A percentile compares a stretch with the other conserved stretches of the same genome.
Conservation (phyloP, 371 early-diverging fungal genomes). For the Syncephalastrum contaminatum region DNA sequence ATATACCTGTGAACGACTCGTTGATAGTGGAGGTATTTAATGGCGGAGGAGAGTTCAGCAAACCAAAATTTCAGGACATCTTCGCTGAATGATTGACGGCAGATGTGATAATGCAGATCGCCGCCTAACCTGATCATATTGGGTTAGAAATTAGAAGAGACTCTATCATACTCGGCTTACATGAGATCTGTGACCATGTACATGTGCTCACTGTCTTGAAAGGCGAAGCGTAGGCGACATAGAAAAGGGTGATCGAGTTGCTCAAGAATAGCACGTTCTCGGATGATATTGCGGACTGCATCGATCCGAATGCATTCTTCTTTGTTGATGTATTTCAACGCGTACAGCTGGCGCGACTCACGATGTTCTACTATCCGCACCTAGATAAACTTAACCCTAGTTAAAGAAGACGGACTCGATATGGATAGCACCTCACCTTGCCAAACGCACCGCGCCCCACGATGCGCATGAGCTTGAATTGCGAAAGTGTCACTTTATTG, state of each 20-base stretch:
- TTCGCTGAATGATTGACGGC: slow-evolving; percentile 67
- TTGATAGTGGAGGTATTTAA: slow-evolving; percentile 77
- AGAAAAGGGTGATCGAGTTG: slow-evolving; percentile 78
- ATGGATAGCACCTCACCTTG: slow-evolving; percentile 49
- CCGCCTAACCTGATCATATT: slow-evolving; percentile 70
- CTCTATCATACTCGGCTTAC: slow-evolving; percentile 29
- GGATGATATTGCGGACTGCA: slow-evolving; percentile 74
- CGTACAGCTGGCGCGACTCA: slow-evolving; percentile 65
- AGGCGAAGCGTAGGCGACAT: slow-evolving; percentile 79
- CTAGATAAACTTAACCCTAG: slow-evolving; percentile 29
- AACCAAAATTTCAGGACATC: slow-evolving; percentile 74
- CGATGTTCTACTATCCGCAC: slow-evolving; percentile 77
- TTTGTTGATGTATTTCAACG: slow-evolving; percentile 85
- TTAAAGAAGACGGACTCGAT: slow-evolving; percentile 10
- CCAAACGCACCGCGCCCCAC: slow-evolving; percentile 80
- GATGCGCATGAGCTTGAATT: slow-evolving; percentile 68
- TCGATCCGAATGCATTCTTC: slow-evolving; percentile 76
- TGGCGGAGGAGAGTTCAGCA: slow-evolving; percentile 73
- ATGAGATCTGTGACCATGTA: slow-evolving; percentile 89
- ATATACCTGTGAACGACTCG: slow-evolving; percentile 72
- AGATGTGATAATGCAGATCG: slow-evolving; percentile 79
- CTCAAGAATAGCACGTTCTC: slow-evolving; percentile 81
- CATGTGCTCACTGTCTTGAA: slow-evolving; percentile 81
- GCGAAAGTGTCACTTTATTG: slow-evolving; percentile 36
- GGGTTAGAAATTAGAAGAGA: slow-evolving; percentile 7